Base-by-base conservation (phyloP, 202 grass and related monocot genomes). In the Miscanthus sacchariflorus region DNA sequence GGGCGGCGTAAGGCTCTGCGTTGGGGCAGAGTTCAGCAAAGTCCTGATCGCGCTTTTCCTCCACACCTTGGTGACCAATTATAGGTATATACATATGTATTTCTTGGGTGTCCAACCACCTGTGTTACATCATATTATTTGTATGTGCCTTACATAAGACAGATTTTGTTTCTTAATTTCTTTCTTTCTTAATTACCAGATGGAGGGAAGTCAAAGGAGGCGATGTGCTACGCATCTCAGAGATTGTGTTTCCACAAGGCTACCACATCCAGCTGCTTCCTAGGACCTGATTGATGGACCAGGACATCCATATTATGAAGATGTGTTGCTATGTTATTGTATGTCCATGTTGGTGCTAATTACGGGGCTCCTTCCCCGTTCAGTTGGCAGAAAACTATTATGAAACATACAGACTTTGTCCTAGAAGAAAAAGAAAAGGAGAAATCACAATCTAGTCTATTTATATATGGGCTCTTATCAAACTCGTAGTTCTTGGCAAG, bases 11-110 rank as follows among this genome's bases (percentile, higher is more conserved):
- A 86, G 90, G 69, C 87, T 88, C 40, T 95, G 93, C 30, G 69
- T 92, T 2, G 90, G 93, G 17, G 83, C 90, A 18, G 82, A 95
- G n/a, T 95, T 95, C 52, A 90, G 81, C 74, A 69, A 74, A 64
- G 27, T 92, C 50, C 78, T 83, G 24, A 92, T 92, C 33, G 12
- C 85, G 18, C 68, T 88, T 19, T 95, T 95, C 88, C 69, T 95
- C 18, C 93, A 95, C 78, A 86, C 27, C 35, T 84, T 95, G 44
- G 76, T 95, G 33, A 92, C 93, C 10, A 68, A 68, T 13, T 68
- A 68, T 33, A 68, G 66, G 65, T 68, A 28, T 58, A 10, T 5
- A 48, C 6, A 5, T 3, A 50, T 50, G 46, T 50, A 14, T 68
- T 25, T 12, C 2, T 33, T 69, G 28, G 28, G 27, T 69, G 13